Percentiles rank a stretch among this genome's conserved stretches.
Evolutionary conservation across 768 basidiomycete species (phyloP).

Genomic region (Kwoniella shandongensis): DNA sequence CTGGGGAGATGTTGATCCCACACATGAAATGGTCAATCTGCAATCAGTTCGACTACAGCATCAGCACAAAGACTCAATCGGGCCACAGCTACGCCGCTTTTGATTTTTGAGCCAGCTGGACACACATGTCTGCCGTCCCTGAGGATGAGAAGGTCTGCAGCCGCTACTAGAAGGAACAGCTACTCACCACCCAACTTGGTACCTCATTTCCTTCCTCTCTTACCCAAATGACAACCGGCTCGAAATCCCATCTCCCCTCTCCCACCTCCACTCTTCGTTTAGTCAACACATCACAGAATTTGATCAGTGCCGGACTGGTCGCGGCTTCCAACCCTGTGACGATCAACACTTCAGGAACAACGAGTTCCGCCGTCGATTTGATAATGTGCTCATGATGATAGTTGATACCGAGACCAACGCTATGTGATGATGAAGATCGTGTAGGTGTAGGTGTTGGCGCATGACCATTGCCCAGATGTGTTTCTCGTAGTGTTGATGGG

Average conservation of each 20-base stretch:
- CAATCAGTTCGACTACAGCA: too few species aligned
- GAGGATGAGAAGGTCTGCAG: too few species aligned
- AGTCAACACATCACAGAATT: conserved; percentile 29
- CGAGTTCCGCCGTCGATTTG: too few species aligned
- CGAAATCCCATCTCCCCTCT: conserved; percentile 2
- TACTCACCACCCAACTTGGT: conserved; percentile 41
- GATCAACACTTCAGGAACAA: conserved; percentile 25
- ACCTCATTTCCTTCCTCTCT: conserved; percentile 25
- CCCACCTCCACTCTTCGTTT: conserved; percentile 8
- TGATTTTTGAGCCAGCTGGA: too few species aligned
- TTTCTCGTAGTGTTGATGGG: neutral
- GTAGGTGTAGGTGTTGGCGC: too few species aligned
- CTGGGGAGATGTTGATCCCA: neutral
- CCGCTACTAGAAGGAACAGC: too few species aligned
- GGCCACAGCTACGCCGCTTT: too few species aligned
- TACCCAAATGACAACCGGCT: conserved; percentile 36
- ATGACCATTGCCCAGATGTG: neutral
- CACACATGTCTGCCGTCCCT: too few species aligned
- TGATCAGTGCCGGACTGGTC: conserved; percentile 24
- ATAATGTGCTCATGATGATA: too few species aligned
- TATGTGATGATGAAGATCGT: too few species aligned
- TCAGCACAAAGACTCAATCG: too few species aligned
- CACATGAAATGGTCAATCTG: conserved; percentile 24
- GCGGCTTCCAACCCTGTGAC: conserved; percentile 34
- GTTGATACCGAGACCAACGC: too few species aligned